These are phyloP conservation scores for Lentinula guzmanii DNA, from an alignment of 768 basidiomycete species.

Conservation along the genomic window DNA sequence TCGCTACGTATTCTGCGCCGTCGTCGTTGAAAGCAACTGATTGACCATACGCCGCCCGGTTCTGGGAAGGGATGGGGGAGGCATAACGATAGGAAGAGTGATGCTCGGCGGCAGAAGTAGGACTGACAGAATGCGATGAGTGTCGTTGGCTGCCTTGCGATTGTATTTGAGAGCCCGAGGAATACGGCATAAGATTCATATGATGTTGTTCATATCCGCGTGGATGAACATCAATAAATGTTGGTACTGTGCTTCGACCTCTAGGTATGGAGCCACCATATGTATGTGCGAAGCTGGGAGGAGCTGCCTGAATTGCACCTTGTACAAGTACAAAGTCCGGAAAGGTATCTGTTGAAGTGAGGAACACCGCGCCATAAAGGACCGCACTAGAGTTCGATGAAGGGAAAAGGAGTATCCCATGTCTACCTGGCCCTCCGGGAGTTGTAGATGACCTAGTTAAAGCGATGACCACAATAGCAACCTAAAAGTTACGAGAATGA, in stretches of 20 bases:
- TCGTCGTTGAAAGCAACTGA: neutral
- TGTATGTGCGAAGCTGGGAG: neutral
- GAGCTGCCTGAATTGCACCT: neutral
- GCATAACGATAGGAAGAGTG: slow-evolving; percentile 1
- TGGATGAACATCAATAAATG: neutral
- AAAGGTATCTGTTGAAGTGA: slow-evolving; percentile 30
- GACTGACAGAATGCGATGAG: slow-evolving; percentile 3
- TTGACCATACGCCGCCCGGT: neutral
- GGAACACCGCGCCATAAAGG: slow-evolving; percentile 46
- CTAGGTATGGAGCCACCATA: neutral
- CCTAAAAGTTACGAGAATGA: slow-evolving; percentile 21
- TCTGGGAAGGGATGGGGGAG: neutral
- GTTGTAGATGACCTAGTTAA: neutral
- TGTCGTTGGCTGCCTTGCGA: neutral
- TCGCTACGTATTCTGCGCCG: neutral
- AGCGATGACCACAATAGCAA: slow-evolving; percentile 42
- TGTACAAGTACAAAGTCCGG: slow-evolving; percentile 29
- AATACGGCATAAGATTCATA: neutral
- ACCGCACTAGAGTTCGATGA: slow-evolving; percentile 44
- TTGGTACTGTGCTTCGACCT: neutral
- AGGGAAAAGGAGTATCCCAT: slow-evolving; percentile 50
- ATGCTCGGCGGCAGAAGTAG: neutral
- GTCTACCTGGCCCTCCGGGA: slow-evolving; percentile 13
- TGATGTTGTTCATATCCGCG: neutral
- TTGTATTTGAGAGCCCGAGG: neutral